phyloP scores from a whole-genome alignment of 805 yeast species.

The Ogataea pignaliae region DNA sequence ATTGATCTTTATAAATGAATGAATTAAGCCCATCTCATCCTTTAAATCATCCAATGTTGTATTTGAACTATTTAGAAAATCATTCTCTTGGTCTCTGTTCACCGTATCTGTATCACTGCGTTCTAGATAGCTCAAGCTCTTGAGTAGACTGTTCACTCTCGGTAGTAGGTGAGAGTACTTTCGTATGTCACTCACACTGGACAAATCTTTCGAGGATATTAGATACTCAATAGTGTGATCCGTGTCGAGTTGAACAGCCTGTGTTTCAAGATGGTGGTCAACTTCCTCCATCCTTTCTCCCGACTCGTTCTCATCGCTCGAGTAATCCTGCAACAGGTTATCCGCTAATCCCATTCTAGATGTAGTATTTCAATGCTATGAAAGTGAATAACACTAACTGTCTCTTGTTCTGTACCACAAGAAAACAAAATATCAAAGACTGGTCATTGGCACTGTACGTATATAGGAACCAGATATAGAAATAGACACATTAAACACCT shows the following conservation, averaged over 20 bases:
- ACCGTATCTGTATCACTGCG: slow-evolving; percentile 23
- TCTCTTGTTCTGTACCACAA: too few relatives aligned
- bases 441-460: too few relatives aligned
- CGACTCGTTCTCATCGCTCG: background rate
- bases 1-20: slow-evolving; percentile 43
- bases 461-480: too few relatives aligned
- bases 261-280: background rate
- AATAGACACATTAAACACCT: too few relatives aligned
- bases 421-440: too few relatives aligned
- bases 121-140: slow-evolving; percentile 23
- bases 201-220: slow-evolving; percentile 10
- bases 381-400: too few relatives aligned
- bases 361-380: too few relatives aligned
- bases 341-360: slow-evolving; percentile 3
- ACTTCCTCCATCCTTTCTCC: background rate
- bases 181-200: slow-evolving; percentile 21
- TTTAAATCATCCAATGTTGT: slow-evolving; percentile 49
- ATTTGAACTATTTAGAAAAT: slow-evolving; percentile 51
- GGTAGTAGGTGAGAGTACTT: slow-evolving; percentile 25
- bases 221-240: slow-evolving; percentile 7
- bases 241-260: background rate
- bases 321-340: background rate
- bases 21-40: slow-evolving; percentile 48
- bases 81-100: slow-evolving; percentile 38
- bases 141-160: slow-evolving; percentile 17